Evolutionary conservation across 345 rosid species (phyloP), one percentile per base, ranked within the genome.

Genomic region (Salix udensis): DNA sequence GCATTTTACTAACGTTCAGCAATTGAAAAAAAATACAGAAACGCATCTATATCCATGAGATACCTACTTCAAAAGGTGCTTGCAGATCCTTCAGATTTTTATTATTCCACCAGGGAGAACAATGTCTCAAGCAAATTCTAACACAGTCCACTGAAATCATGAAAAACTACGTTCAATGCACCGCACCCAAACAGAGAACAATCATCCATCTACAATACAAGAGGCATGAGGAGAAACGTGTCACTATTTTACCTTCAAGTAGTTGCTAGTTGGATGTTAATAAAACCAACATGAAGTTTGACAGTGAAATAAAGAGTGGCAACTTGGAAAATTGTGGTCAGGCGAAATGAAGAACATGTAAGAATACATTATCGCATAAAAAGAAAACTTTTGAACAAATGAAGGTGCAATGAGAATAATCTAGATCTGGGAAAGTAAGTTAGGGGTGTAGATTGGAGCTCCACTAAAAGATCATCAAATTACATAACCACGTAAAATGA

Each of bases 151-250:
- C 15, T 70, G 73, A 68, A 64, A 74, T 76, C 73, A 74, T 44
- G 81, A 75, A 80, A 65, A 67, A 73, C 52, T 24, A 76, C 28
- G 60, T 76, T 34, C 81, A 23, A 67, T 53, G 79, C 78, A 79
- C 81, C 65, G 53, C 81, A 83, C 73, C 79, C 69, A 76, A 73
- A 75, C 68, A 78, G 68, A 44, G 65, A 74, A 79, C 80, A 80
- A 79, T 91, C 87, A 90, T 88, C 90, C 92, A 85, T 89, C 92
- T 89, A 88, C 88, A 87, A 83, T 68, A 80, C 68, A 72, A 69
- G 70, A 85, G 71, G 73, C 65, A 78, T 39, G 30, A 69, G 42
- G 65, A 76, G 71, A 79, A 65, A 70, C 19, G 24, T 42, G 78
- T 66, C 70, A 53, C 64, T 13, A 66, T 36, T 15, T 67, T 24